phyloP scores from a whole-genome alignment of 1,284 basidiomycete genomes.

The Pseudozyma sp. region DNA sequence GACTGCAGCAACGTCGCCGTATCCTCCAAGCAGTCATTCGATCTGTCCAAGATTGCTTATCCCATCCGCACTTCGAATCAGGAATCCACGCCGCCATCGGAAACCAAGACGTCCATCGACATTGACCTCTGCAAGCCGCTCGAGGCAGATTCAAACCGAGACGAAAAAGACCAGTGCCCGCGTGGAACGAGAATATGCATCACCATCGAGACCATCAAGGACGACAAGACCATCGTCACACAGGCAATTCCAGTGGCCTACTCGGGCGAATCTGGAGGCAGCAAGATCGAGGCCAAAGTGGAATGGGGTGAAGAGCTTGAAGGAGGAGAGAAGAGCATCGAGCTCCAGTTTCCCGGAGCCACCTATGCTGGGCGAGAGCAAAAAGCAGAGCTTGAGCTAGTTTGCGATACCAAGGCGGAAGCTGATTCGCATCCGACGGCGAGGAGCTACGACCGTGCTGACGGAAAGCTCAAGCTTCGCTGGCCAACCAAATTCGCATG shows the following conservation, averaged over 20 bases:
- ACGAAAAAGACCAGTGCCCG: constrained; percentile 50
- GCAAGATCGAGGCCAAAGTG: constrained; percentile 45
- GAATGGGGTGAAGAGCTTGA: constrained; percentile 45
- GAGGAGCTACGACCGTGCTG: constrained; percentile 40
- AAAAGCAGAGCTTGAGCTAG: constrained; percentile 46
- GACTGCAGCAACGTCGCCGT: constrained; percentile 43
- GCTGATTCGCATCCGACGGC: constrained; percentile 36
- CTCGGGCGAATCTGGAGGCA: constrained; percentile 38
- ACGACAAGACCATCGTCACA: constrained; percentile 40
- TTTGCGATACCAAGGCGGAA: constrained; percentile 48
- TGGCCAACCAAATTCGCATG: constrained; percentile 54
- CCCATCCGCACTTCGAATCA: constrained; percentile 44
- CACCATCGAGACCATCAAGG: constrained; percentile 51
- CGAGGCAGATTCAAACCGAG: constrained; percentile 21
- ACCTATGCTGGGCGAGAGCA: constrained; percentile 42
- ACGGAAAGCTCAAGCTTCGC: constrained; percentile 45
- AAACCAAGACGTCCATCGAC: constrained; percentile 43
- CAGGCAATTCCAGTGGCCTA: constrained; percentile 55
- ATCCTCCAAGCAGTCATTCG: constrained; percentile 38
- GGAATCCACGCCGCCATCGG: constrained; percentile 46
- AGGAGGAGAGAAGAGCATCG: constrained; percentile 48
- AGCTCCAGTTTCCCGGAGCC: constrained; percentile 37
- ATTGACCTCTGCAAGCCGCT: constrained; percentile 53
- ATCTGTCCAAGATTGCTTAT: constrained; percentile 46
- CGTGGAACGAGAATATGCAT: constrained; percentile 54